phyloP scores from a whole-genome alignment of 2,329 filamentous ascomycete genomes.

The Tolypocladium tundrense region DNA sequence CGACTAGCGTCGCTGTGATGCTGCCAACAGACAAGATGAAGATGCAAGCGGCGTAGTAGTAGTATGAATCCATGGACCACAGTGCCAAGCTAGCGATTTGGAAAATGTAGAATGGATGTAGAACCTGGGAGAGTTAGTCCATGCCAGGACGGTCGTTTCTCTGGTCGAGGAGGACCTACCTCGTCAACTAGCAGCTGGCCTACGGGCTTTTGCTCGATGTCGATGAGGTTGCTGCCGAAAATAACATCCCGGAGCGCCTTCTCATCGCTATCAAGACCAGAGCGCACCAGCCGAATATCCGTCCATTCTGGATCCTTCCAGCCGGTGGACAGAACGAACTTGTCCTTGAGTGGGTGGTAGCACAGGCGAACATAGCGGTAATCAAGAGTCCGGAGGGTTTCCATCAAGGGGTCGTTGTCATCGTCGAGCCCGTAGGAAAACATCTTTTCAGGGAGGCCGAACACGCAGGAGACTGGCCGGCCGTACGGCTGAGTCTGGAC shows the following conservation, averaged over 20 bases:
- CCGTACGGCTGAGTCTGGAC: slow-evolving; percentile 47
- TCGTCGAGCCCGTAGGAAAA: slow-evolving; percentile 44
- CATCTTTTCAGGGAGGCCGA: slow-evolving; percentile 56
- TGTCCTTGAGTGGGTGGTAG: slow-evolving; percentile 81
- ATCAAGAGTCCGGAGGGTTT: slow-evolving; percentile 66
- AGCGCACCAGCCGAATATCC: slow-evolving; percentile 61
- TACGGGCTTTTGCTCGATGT: slow-evolving; percentile 83
- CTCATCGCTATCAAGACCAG: slow-evolving; percentile 80
- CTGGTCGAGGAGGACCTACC: slow-evolving; percentile 29
- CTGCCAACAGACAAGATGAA: slow-evolving; percentile 91
- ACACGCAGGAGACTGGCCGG: slow-evolving; percentile 49
- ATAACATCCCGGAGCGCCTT: slow-evolving; percentile 73
- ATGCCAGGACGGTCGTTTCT: not conserved
- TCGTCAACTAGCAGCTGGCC: slow-evolving; percentile 82
- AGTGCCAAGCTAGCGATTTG: slow-evolving; percentile 88
- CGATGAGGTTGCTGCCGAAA: slow-evolving; percentile 83
- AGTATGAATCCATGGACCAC: slow-evolving; percentile 94
- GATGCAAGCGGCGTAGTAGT: slow-evolving; percentile 94
- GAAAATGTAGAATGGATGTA: slow-evolving; percentile 98
- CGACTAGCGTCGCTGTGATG: slow-evolving; percentile 78
- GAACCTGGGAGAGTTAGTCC: slow-evolving; percentile 42
- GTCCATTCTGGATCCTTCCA: slow-evolving; percentile 95
- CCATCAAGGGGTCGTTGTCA: slow-evolving; percentile 63
- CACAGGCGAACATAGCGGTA: slow-evolving; percentile 93
- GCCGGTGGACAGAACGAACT: slow-evolving; percentile 73